Evolutionary conservation across 2,329 filamentous ascomycete genomes (phyloP).

Genomic region (Colletotrichum lupini): DNA sequence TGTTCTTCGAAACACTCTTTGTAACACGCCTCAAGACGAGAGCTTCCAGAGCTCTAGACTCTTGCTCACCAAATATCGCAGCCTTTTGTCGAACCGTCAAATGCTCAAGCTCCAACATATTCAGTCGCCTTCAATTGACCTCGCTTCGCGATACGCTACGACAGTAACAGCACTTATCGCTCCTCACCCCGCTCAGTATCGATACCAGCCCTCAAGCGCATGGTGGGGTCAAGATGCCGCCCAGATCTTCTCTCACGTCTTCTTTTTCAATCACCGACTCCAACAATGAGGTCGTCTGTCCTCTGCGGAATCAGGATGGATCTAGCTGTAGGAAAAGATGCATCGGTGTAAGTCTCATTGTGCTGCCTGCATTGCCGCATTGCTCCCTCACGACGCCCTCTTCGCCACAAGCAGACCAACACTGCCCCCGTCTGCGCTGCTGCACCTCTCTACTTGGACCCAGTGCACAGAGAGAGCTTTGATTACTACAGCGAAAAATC

Average conservation of each 20-base stretch:
- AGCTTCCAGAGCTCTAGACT: constrained; percentile 34
- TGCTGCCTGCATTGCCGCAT: background rate
- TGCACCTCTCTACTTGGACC: constrained; percentile 2
- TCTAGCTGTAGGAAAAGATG: constrained; percentile 98
- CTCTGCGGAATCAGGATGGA: constrained; percentile 94
- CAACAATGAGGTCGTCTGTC: constrained; percentile 97
- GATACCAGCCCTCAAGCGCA: constrained; percentile 47
- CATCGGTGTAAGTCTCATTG: constrained; percentile 83
- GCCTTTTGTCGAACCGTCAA: constrained; percentile 15
- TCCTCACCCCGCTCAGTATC: constrained; percentile 49
- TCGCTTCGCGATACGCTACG: constrained; percentile 33
- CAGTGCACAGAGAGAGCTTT: constrained; percentile 22
- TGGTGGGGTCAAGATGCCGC: constrained; percentile 84
- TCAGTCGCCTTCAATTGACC: constrained; percentile 47
- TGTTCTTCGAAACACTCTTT: constrained; percentile 38
- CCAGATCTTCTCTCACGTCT: constrained; percentile 85
- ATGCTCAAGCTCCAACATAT: constrained; percentile 35
- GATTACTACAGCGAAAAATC: constrained; percentile 15
- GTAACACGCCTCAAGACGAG: constrained; percentile 42
- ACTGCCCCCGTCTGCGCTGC: background rate
- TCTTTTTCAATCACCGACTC: constrained; percentile 93
- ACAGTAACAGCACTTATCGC: constrained; percentile 40
- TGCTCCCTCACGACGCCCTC: constrained; percentile 13
- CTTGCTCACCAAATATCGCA: constrained; percentile 21
- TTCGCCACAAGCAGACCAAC: constrained; percentile 15